Evolutionary conservation across 2,329 filamentous ascomycete genomes (phyloP), one percentile per base, ranked within the genome.

Genomic region (Lecanicillium sp.): DNA sequence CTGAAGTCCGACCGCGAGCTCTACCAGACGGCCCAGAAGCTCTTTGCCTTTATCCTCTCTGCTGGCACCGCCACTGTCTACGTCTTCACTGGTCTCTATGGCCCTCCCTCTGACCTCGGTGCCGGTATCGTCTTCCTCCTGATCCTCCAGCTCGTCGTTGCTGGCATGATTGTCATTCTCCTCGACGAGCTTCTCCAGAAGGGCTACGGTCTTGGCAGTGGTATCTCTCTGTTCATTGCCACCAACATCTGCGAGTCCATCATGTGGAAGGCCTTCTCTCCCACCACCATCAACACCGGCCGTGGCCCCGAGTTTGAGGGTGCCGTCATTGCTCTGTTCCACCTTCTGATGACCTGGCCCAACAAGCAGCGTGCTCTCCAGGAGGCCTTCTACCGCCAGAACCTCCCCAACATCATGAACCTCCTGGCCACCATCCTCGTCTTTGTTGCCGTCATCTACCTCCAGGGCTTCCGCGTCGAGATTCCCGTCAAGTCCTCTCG

Each of bases 191-290:
- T 98, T 44, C 83, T 98, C 55, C 94, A 98, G 73, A 98, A 98
- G 80, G 92, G 92, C 52, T 98, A 98, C 59, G 92, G 92, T 67
- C 83, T 98, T 49, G 92, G 92, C 67, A 94, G 86, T 60, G 92
- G 92, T 70, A 98, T 98, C 64, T 96, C 90, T 34, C 85, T 98
- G 48, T 98, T 98, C 78, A 98, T 98, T 62, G 92, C 92, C 51
- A 98, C 92, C 73, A 96, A 96, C 78, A 96, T 98, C 59, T 98
- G 92, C 85, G 92, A 98, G 75, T 95, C 90, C 42, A 98, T 98
- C 65, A 85, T 98, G 71, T 98, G 92, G 92, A 95, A 95, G 78
- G 92, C 94, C 37, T 96, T 98, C 76, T 96, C 90, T 38, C 94
- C 94, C 41, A 96, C 89, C 44, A 96, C 92, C 60, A 94, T 96